A percentile compares a stretch with the other conserved stretches of the same genome.
Conservation (phyloP, 192 early-diverging fungal genomes). For the Coemansia sp. region DNA sequence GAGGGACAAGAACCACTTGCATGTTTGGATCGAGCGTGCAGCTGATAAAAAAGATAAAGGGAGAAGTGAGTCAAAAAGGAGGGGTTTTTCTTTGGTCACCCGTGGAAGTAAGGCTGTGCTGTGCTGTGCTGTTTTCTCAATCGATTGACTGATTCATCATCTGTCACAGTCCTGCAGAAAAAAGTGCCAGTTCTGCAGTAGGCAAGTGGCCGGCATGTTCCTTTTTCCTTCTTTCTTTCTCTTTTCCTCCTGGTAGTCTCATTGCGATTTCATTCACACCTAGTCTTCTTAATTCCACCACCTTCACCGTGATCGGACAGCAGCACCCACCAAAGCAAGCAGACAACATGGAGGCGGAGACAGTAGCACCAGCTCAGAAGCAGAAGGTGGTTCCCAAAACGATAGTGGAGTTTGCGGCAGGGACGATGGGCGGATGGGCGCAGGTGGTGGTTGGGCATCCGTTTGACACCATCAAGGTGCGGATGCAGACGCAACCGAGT, state of each 20-base stretch:
- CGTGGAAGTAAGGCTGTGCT: too few relatives aligned
- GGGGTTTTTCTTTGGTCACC: too few relatives aligned
- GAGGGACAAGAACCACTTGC: too few relatives aligned
- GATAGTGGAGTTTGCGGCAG: conserved; percentile 46
- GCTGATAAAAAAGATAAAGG: too few relatives aligned
- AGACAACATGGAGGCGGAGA: conserved; percentile 33
- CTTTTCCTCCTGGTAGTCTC: neutral
- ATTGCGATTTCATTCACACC: neutral
- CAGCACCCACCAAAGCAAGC: neutral
- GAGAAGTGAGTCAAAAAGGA: too few relatives aligned
- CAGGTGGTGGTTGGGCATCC: conserved; percentile 77
- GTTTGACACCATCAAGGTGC: conserved; percentile 85
- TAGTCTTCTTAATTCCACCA: conserved; percentile 3
- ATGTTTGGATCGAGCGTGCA: too few relatives aligned
- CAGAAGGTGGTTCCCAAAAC: conserved; percentile 43
- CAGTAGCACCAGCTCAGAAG: conserved; percentile 21
- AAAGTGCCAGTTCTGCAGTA: too few relatives aligned
- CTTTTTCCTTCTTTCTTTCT: conserved; percentile 4
- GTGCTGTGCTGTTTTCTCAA: too few relatives aligned
- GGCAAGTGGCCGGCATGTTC: neutral
- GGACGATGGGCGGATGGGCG: conserved; percentile 65
- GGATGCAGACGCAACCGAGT: conserved; percentile 67
- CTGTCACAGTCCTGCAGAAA: neutral
- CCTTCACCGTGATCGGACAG: neutral
- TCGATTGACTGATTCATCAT: too few relatives aligned